Evolutionary conservation across 148 eudicot species (phyloP), one percentile per base, ranked within the genome.

Genomic region (Nepenthes gracilis): DNA sequence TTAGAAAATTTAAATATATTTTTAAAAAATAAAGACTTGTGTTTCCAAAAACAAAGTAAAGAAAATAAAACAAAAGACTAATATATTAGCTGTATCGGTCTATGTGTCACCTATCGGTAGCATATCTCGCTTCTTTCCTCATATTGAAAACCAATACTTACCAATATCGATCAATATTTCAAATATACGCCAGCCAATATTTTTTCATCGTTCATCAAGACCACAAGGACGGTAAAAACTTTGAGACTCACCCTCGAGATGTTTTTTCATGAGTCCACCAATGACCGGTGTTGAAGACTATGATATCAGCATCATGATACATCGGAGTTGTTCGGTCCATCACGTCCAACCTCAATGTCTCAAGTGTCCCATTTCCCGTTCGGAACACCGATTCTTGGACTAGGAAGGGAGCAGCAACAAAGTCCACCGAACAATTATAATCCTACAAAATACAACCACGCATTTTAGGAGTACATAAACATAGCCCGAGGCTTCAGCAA

Each of bases 241-340:
- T 13, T 14, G 49, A 15, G 40, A 58, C 70, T 80, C 58, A 86
- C 99, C 99, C 96, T 70, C 54, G 80, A 9, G 91, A 76, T 45
- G 95, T 93, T 72, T 93, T 93, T 74, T 86, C 96, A 67, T 93
- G 99, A 49, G 96, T 86, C 99, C 99, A 93, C 99, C 99, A 93
- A 64, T 93, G 99, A 4, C 95, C 99, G 1, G 96, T 93, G 67
- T 93, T 93, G 71, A 88, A 93, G 71, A 93, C 72, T 34, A 93
- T 32, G 53, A 88, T 72, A 75, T 93, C 87, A 40, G 96, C 99
- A 66, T 86, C 94, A n/a, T 62, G 75, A 76, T 86, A 93, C 88
- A 74, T 84, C 54, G 78, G 59, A 61, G 88, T 80, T 2, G 88
- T 76, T 64, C 48, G 37, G 58, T 84, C 95, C 91, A 90, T 90